Evolutionary conservation across 805 yeast species (phyloP), one percentile per base, ranked within the genome.

Genomic region (Saccharomycopsis schoenii): DNA sequence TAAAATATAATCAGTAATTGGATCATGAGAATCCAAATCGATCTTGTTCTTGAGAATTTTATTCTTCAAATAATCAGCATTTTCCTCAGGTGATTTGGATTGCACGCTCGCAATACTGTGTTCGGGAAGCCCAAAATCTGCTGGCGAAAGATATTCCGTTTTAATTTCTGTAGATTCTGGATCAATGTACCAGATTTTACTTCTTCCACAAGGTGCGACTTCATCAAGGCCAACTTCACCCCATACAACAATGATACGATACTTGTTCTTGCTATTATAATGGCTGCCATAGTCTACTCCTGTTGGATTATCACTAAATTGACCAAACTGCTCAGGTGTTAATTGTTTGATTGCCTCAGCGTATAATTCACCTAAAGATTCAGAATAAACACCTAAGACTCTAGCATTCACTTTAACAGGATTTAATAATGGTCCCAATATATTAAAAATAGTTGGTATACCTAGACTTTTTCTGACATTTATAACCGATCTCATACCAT

Each of bases 181-280:
- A 58, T 76, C 77, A 1, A 86, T 81, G 58, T 79, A 76, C 99
- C 99, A 94, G 63, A 86, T 83, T 61, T 82, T 82, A 1, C 97
- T 86, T 60, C 76, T 73, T 0, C 97, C 98, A 37, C 86, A 82
- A 1, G 97, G 97, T 1, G 97, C 86, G 41, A 94, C 88, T 74
- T 94, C 99, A 70, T 94, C 99, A 37, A 94, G 76, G 0, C 97
- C 97, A 57, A 88, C 83, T 59, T 85, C 85, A 12, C 99, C 99
- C 83, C 88, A 93, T 19, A 94, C 99, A 21, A 94, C 88, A 83
- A 92, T 82, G 0, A 96, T 88, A 29, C 62, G 54, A 40, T 63
- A 63, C 37, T 63, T 5, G 61, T 70, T 62, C 17, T 34, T 41
- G 25, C 34, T 19, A 29, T 55, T 57, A 47, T 47, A 47, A 47